Base-by-base conservation (phyloP, 495 filamentous ascomycete genomes). In the Talaromyces borbonicus region DNA sequence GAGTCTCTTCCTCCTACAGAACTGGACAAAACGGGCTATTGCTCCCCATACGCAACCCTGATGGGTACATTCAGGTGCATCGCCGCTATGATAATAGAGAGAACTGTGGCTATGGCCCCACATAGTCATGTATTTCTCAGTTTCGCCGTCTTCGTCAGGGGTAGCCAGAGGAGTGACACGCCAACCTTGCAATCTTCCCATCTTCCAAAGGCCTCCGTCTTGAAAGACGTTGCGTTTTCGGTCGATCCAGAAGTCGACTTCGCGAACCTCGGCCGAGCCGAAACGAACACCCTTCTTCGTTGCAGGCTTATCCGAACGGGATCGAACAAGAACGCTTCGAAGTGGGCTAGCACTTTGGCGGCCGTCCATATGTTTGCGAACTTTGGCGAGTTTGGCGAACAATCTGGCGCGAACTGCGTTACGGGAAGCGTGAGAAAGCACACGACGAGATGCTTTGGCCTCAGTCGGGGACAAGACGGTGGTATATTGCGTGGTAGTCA, bases 181-280 rank as follows among this genome's bases (percentile, higher is more conserved):
- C 57, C 54, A 60, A 12, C 52, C 54, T 39, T 55, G 50, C 27
- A 60, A 33, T 39, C 51, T 44, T 11, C 57, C 54, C 18, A 57
- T 23, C 39, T 22, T 31, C 31, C 41, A 42, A n/a, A 43, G 32
- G 19, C 54, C 27, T 24, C 35, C 54, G 25, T 39, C 50, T 36
- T n/a, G 24, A 38, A 46, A 60, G 8, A 49, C 45, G 45, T 57
- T 46, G 29, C 49, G 30, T 33, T 35, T 46, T 29, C 50, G 42
- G 14, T 39, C 48, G 43, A 60, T 60, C 55, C 55, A 57, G 41
- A 46, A 55, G 31, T 53, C 29, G 15, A 52, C 50, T n/a, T 49
- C 20, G 8, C 32, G 19, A 23, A 51, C 50, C 6, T 46, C 52
- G 40, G 45, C 42, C 14, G 55, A 47, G 20, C 52, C 52, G 45